Base-by-base conservation (phyloP, 2,329 filamentous ascomycete species). In the Trichophyton mentagrophytes region DNA sequence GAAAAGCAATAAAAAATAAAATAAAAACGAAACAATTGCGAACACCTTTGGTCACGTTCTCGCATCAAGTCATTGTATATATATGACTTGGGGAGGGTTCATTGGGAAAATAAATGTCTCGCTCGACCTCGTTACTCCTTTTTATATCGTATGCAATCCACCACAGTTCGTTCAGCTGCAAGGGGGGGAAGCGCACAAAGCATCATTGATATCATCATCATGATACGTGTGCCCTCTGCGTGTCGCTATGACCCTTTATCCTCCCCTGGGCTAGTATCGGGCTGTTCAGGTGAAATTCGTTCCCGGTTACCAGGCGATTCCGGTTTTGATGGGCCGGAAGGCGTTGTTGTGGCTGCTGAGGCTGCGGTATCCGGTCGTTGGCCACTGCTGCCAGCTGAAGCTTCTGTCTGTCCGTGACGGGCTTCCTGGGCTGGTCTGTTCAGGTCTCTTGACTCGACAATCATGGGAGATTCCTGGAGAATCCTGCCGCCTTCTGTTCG, bases 341-440 rank as follows among this genome's bases (percentile, higher is more conserved):
- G 33, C 17, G 56, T 20, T 25, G 20, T 20, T 30, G 42, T 20
- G 9, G 38, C 38, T 25, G 57, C 8, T 20, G 44, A 22, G 15
- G 22, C 9, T 17, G 22, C 11, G 3, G 40, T 27, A 17, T 59
- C 57, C 15, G 42, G 57, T 22, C 60, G 20, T 49, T 65, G 62
- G 27, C 60, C 57, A 49, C 61, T 61, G 44, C 51, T 56, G 22
- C 57, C 60, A 44, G 61, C 61, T n/a, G 64, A 56, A 13, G 57
- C 58, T 3, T 62, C 42, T 15, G 62, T 46, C 17, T 61, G 55
- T 20, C 61, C 53, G 11, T 62, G 59, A 36, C 61, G 64, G 15
- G 47, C 22, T n/a, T 63, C 64, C 15, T 62, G 30, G 22, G 53
- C 58, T 30, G 60, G 61, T 27, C 64, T 61, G 33, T 59, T 65